Base-by-base conservation (phyloP, 371 early-diverging fungal species). In the Batkoa obscura region DNA sequence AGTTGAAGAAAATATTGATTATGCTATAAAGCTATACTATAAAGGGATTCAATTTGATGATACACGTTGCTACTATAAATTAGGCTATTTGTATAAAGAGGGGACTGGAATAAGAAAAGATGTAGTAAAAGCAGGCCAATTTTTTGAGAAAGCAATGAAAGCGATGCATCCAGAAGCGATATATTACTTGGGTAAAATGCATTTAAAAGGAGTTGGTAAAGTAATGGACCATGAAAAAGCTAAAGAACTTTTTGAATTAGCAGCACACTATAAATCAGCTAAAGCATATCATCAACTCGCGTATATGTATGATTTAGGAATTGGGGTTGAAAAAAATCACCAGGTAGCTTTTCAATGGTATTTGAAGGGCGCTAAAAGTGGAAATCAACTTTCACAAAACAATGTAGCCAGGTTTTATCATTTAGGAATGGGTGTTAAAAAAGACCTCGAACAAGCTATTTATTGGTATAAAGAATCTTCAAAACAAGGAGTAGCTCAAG, bases 351-450 rank as follows among this genome's bases (percentile, higher is more conserved):
- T 62, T n/a, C n/a, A 17, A 39, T 56, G 35, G 35, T 60, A 60
- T 42, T 33, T 4, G 31, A 52, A 38, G 23, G 53, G 60, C 39
- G 62, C 58, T 45, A 73, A 70, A n/a, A 70, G 72, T 43, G 78
- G 75, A 6, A 60, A 75, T 59, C 58, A 72, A 45, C 62, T 74
- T 57, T 85, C 83, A 6, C 73, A 72, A 36, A 70, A 81, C 66
- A 84, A 84, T 57, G 67, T 84, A 34, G 86, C 80, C 0, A 75
- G 79, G 59, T 82, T 83, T 58, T 88, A 85, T 61, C 84, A 88
- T 62, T 80, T 84, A 36, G 92, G 90, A 23, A 69, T 81, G 37
- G 88, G 86, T 15, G 77, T 81, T 3, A 72, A 75, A 52, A 74
- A 76, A 62, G 68, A 84, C 54, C 63, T 78, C 0, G 53, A 62